Evolutionary conservation across 306 rosid species (phyloP).

Genomic region (Trichosanthes cucumerina): DNA sequence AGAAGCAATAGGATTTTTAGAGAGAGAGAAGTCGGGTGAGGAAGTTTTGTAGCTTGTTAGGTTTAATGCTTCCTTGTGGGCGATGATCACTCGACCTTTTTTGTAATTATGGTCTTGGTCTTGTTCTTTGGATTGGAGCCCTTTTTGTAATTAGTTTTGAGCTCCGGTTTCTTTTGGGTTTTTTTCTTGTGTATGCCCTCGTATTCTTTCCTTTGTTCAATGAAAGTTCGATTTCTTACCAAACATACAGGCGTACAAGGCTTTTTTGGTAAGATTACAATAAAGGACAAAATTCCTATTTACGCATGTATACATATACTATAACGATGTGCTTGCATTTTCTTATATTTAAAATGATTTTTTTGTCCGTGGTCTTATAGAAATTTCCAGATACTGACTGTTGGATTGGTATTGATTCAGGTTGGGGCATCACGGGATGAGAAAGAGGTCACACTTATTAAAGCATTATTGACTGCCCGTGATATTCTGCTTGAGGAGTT

Average conservation of each 20-base stretch:
- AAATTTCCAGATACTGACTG: constrained; percentile 21
- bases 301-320: neutral
- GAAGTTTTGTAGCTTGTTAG: no score
- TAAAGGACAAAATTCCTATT: neutral
- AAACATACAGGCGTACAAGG: no score
- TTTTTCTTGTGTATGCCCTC: no score
- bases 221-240: no score
- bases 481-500: constrained; percentile 70
- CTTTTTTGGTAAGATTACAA: neutral
- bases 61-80: no score
- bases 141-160: no score
- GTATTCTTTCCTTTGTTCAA: no score
- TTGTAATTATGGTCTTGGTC: no score
- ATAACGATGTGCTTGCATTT: neutral
- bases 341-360: neutral
- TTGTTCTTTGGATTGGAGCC: no score
- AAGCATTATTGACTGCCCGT: constrained; percentile 60
- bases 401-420: constrained; percentile 28
- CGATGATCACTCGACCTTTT: neutral
- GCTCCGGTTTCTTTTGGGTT: no score
- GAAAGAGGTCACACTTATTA: constrained; percentile 40
- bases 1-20: no score
- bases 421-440: constrained; percentile 27
- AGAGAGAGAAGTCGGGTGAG: no score
- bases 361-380: constrained; percentile 2